A percentile compares a stretch with the other conserved stretches of the same genome.
Conservation (phyloP, 2,329 filamentous ascomycete species). For the Fusarium redolens region DNA sequence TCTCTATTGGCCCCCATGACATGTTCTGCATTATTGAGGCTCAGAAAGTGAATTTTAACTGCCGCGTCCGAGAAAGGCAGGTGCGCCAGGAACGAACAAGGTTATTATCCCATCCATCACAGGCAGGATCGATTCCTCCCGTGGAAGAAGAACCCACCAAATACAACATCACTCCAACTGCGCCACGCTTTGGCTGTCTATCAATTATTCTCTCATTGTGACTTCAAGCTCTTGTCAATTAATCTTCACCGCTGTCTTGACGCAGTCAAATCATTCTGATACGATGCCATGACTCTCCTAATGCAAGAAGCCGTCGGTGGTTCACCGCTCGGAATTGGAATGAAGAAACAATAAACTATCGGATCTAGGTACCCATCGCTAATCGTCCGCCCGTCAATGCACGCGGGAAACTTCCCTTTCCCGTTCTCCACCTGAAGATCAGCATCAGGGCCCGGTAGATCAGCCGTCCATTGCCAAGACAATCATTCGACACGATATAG, state of each 20-base stretch:
- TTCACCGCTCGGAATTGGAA: constrained; percentile 3
- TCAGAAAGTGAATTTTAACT: not conserved
- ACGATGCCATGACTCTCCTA: not conserved
- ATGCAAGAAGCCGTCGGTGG: constrained; percentile 30
- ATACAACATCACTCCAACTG: constrained; percentile 6
- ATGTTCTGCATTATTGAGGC: not conserved
- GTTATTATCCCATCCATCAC: not conserved
- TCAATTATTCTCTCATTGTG: not conserved
- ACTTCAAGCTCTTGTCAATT: not conserved
- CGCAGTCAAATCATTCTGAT: not conserved
- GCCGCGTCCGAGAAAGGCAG: not conserved
- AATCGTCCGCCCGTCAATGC: constrained; percentile 11
- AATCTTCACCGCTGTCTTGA: not conserved
- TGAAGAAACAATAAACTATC: not conserved
- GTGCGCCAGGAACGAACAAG: not conserved
- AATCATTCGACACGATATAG: not conserved
- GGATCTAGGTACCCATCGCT: not conserved
- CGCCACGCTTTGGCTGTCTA: not conserved
- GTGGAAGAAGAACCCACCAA: not conserved
- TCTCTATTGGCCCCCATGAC: not conserved
- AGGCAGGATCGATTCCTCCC: not conserved
- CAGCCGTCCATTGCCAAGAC: constrained; percentile 9
- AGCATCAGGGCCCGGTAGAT: not conserved
- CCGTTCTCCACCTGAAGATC: constrained; percentile 13
- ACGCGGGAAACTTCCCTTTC: constrained; percentile 17